These are phyloP conservation scores for Heterobasidion occidentale DNA, from an alignment of 1,284 basidiomycete species.

Conservation along the genomic window DNA sequence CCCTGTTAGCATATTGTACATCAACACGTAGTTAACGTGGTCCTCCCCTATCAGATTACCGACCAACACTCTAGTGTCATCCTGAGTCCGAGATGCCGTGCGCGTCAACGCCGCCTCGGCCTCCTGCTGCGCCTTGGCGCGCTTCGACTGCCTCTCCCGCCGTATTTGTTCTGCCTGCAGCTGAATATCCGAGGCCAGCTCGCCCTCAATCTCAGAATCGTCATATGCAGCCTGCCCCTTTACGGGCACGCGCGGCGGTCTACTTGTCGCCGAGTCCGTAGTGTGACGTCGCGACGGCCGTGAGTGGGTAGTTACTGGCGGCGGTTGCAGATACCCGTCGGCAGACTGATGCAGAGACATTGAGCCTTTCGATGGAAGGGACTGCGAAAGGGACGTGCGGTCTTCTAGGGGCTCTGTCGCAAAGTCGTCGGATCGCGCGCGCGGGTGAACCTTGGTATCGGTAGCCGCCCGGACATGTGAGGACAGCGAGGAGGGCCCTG, in stretches of 20 bases:
- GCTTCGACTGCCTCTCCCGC: slow-evolving; percentile 64
- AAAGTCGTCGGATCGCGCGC: slow-evolving; percentile 5
- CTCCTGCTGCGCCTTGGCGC: slow-evolving; percentile 54
- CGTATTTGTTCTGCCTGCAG: slow-evolving; percentile 79
- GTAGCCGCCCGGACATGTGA: slow-evolving; percentile 10
- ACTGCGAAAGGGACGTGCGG: slow-evolving; percentile 11
- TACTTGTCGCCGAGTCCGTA: slow-evolving; percentile 28
- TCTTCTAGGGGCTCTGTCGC: not conserved
- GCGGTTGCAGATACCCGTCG: slow-evolving; percentile 47
- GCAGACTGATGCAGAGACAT: slow-evolving; percentile 25
- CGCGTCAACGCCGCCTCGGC: slow-evolving; percentile 16
- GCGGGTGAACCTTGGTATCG: slow-evolving; percentile 9
- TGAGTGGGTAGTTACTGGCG: slow-evolving; percentile 29
- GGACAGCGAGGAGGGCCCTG: slow-evolving; percentile 1
- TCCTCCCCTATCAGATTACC: slow-evolving; percentile 96
- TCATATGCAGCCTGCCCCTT: slow-evolving; percentile 16
- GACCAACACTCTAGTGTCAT: slow-evolving; percentile 48
- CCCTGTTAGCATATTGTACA: slow-evolving; percentile 99
- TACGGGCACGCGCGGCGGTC: slow-evolving; percentile 11
- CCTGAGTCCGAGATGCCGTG: slow-evolving; percentile 18
- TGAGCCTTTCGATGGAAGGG: slow-evolving; percentile 6
- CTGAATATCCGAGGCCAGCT: slow-evolving; percentile 62
- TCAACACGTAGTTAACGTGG: slow-evolving; percentile 97
- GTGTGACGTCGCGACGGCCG: slow-evolving; percentile 48
- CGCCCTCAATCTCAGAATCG: slow-evolving; percentile 18